Conservation (phyloP, 257 asterid species). For the Parsonsia alboflavescens region DNA sequence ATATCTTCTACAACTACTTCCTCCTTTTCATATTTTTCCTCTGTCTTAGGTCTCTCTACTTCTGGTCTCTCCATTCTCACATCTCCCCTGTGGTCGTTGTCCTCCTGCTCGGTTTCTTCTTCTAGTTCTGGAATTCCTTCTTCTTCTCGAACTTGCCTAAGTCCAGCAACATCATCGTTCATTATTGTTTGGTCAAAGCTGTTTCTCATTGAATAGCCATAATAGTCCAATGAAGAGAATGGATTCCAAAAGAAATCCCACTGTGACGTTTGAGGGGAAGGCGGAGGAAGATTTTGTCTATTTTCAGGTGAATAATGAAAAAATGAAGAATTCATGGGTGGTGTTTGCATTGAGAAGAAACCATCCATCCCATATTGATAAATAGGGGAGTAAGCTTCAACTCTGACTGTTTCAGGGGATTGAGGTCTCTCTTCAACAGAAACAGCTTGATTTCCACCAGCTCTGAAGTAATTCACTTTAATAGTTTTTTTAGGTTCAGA, state of each 20-base stretch:
- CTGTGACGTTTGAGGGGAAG: slow-evolving; percentile 73
- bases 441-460: slow-evolving; percentile 68
- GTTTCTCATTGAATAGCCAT: slow-evolving; percentile 58
- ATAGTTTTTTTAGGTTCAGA: slow-evolving; percentile 42
- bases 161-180: slow-evolving; percentile 62
- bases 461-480: slow-evolving; percentile 52
- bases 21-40: slow-evolving; percentile 35
- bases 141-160: slow-evolving; percentile 70
- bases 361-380: slow-evolving; percentile 70
- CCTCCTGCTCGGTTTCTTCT: slow-evolving; percentile 88
- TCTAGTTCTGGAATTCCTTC: slow-evolving; percentile 92
- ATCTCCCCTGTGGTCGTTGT: slow-evolving; percentile 33
- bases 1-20: slow-evolving; percentile 72
- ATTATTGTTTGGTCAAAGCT: slow-evolving; percentile 42
- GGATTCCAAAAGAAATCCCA: slow-evolving; percentile 99
- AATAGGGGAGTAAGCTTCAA: slow-evolving; percentile 60
- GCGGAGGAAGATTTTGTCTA: slow-evolving; percentile 53
- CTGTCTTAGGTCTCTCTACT: slow-evolving; percentile 29
- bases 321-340: slow-evolving; percentile 50
- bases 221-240: slow-evolving; percentile 79
- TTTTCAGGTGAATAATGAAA: slow-evolving; percentile 58
- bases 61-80: slow-evolving; percentile 31
- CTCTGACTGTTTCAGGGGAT: slow-evolving; percentile 71
- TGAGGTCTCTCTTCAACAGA: slow-evolving; percentile 75
- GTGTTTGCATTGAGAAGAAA: slow-evolving; percentile 55